Conservation (phyloP, 2,329 filamentous ascomycete genomes). For the Sporothrix variecibatus region DNA sequence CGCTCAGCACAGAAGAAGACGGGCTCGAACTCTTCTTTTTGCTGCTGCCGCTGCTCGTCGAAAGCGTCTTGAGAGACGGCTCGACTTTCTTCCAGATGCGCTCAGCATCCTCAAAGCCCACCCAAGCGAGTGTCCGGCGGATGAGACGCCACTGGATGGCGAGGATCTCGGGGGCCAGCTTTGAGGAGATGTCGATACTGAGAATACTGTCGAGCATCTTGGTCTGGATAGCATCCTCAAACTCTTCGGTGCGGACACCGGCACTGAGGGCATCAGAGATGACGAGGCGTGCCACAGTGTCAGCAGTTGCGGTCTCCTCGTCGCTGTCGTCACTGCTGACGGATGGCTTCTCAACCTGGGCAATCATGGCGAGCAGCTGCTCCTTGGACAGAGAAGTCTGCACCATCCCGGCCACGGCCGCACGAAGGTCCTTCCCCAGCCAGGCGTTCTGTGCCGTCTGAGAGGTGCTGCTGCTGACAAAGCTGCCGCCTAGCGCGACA, state of each 20-base stretch:
- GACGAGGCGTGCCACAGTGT: constrained; percentile 41
- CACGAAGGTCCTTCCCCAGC: constrained; percentile 34
- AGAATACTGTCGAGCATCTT: constrained; percentile 43
- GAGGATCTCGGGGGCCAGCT: neutral
- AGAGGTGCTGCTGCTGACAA: constrained; percentile 18
- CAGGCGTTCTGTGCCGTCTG: constrained; percentile 32
- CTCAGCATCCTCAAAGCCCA: constrained; percentile 33
- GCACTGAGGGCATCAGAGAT: constrained; percentile 48
- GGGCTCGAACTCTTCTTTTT: constrained; percentile 26
- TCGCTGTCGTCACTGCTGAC: constrained; percentile 12
- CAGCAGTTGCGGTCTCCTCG: neutral
- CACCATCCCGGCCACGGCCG: constrained; percentile 37
- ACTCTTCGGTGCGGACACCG: constrained; percentile 46
- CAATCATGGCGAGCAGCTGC: constrained; percentile 48
- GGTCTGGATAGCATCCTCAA: constrained; percentile 45
- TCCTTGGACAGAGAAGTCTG: constrained; percentile 48
- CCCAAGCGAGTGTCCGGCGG: constrained; percentile 36
- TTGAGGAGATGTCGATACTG: constrained; percentile 8
- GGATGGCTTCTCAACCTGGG: constrained; percentile 44
- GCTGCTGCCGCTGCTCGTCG: neutral
- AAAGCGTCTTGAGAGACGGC: constrained; percentile 4
- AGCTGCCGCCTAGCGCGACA: constrained; percentile 41
- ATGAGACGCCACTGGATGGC: constrained; percentile 34
- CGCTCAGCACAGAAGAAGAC: constrained; percentile 27
- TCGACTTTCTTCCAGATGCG: constrained; percentile 33